Conservation (phyloP, 371 early-diverging fungal species). For the Mucor sp. region DNA sequence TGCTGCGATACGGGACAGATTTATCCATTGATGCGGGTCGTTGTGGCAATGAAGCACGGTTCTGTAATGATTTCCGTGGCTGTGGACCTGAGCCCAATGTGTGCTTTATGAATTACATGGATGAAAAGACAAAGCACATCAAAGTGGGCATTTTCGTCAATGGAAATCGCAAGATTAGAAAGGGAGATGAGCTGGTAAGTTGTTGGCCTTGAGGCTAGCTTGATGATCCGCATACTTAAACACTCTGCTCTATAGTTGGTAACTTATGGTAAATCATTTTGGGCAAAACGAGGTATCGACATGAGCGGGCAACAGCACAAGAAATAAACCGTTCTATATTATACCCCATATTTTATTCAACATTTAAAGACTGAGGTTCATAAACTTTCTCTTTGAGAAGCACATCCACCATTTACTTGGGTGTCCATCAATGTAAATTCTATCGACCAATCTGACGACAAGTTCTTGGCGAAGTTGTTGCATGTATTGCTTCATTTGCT, state of each 20-base stretch:
- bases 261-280: conserved; percentile 55
- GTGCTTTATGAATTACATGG: conserved; percentile 53
- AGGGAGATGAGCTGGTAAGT: conserved; percentile 54
- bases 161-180: conserved; percentile 48
- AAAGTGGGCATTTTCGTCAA: conserved; percentile 52
- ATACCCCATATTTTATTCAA: neutral
- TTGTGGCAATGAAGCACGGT: conserved; percentile 55
- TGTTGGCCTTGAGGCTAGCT: neutral
- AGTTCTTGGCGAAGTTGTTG: conserved; percentile 91
- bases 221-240: too few relatives aligned
- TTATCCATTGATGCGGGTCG: conserved; percentile 53
- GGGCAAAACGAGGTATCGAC: conserved; percentile 54
- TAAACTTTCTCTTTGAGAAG: conserved; percentile 97
- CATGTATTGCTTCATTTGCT: conserved; percentile 85
- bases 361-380: conserved; percentile 78
- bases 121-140: conserved; percentile 46
- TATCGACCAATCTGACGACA: conserved; percentile 72
- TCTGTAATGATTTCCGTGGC: conserved; percentile 57
- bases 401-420: conserved; percentile 99
- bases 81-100: conserved; percentile 53
- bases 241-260: conserved; percentile 29
- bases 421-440: conserved; percentile 77
- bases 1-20: conserved; percentile 42
- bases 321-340: conserved; percentile 4
- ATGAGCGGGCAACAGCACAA: conserved; percentile 45